Evolutionary conservation across 345 rosid species (phyloP).

Genomic region (Aquilaria malaccensis): DNA sequence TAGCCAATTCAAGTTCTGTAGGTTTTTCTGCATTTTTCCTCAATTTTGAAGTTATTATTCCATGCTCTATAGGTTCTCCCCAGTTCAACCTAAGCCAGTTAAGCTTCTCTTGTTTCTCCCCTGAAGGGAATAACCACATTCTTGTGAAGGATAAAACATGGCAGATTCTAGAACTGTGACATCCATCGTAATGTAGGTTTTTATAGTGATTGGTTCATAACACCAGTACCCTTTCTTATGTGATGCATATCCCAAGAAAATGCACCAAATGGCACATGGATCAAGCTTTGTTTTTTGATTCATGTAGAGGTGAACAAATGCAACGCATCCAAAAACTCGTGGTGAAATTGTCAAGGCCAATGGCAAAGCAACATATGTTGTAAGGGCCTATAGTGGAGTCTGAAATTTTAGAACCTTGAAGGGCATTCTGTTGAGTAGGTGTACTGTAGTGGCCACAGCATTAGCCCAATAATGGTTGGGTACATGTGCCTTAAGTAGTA

Average conservation of each 20-base stretch:
- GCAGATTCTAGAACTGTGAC: background rate
- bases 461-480: background rate
- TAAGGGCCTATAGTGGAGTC: background rate
- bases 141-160: background rate
- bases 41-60: no score
- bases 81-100: background rate
- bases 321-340: background rate
- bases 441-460: background rate
- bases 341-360: background rate
- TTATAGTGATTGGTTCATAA: background rate
- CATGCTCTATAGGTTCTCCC: background rate
- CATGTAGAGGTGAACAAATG: background rate
- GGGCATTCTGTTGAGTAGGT: background rate
- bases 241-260: background rate
- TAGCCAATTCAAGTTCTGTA: background rate
- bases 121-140: background rate
- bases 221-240: background rate
- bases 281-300: background rate
- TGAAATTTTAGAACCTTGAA: background rate
- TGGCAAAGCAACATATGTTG: background rate
- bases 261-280: background rate
- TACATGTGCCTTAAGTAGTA: background rate
- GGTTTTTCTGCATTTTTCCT: background rate
- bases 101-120: background rate
- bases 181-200: background rate